Conservation (phyloP, 306 rosid species). For the Rubus parviflorus region DNA sequence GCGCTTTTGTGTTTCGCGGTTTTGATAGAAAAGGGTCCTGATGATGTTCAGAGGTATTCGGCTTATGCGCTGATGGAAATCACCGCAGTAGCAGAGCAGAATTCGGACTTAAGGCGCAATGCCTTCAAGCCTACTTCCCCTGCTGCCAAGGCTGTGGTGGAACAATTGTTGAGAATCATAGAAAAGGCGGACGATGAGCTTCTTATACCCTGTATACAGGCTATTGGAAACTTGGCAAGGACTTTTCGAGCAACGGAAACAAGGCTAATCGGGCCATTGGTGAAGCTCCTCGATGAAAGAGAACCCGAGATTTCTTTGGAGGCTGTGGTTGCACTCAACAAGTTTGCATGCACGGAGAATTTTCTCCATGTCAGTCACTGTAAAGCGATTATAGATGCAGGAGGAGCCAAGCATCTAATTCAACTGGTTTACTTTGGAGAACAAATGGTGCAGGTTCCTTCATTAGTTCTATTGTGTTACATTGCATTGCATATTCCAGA, state of each 20-base stretch:
- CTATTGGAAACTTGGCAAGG: conserved; percentile 67
- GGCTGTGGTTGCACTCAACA: conserved; percentile 53
- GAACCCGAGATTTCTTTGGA: conserved; percentile 45
- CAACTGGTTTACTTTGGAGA: conserved; percentile 72
- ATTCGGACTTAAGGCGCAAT: conserved; percentile 57
- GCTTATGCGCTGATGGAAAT: conserved; percentile 72
- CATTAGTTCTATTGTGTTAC: conserved; percentile 55
- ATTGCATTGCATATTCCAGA: conserved; percentile 70
- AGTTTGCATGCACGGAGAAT: conserved; percentile 65
- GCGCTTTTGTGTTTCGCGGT: conserved; percentile 78
- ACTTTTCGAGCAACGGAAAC: conserved; percentile 76
- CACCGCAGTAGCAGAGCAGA: conserved; percentile 59
- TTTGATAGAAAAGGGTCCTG: conserved; percentile 57
- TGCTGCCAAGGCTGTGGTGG: conserved; percentile 66
- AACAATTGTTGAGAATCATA: conserved; percentile 48
- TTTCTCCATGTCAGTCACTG: conserved; percentile 70
- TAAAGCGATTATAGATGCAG: conserved; percentile 68
- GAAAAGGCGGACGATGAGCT: conserved; percentile 40
- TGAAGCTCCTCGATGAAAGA: conserved; percentile 63
- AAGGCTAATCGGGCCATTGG: conserved; percentile 54
- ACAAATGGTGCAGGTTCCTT: conserved; percentile 55
- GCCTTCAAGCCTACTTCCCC: conserved; percentile 83
- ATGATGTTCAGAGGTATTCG: conserved; percentile 47
- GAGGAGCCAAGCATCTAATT: conserved; percentile 67
- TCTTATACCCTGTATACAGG: conserved; percentile 49